Percentiles rank a stretch among this genome's conserved stretches.
These are phyloP conservation scores for Psilocybe subaeruginosa DNA, from an alignment of 768 basidiomycete genomes.

Conservation along the genomic window DNA sequence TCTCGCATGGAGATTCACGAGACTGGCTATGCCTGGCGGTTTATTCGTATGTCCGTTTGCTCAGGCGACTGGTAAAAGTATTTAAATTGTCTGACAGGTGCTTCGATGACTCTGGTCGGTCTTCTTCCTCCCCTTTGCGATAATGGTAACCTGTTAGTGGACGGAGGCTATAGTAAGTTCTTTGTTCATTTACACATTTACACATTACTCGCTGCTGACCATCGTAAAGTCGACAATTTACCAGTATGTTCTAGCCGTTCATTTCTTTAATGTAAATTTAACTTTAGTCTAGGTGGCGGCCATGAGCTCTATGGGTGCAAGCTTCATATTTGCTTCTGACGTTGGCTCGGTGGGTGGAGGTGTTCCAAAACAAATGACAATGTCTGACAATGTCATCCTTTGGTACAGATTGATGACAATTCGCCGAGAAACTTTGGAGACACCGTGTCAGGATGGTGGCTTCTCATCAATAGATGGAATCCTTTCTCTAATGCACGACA, in stretches of 20 bases:
- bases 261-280: not conserved
- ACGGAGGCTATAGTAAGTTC: slow-evolving; percentile 82
- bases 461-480: slow-evolving; percentile 91
- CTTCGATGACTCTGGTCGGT: slow-evolving; percentile 97
- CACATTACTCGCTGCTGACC: not conserved
- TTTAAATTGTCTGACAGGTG: slow-evolving; percentile 52
- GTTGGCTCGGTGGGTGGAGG: slow-evolving; percentile 75
- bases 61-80: not conserved
- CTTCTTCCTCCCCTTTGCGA: slow-evolving; percentile 94
- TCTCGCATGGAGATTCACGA: slow-evolving; percentile 98
- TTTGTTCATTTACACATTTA: no score
- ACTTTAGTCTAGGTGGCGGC: slow-evolving; percentile 69
- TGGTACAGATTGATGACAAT: slow-evolving; percentile 83
- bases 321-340: slow-evolving; percentile 89
- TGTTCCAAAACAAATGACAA: not conserved
- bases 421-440: slow-evolving; percentile 95
- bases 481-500: slow-evolving; percentile 80
- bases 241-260: slow-evolving; percentile 53
- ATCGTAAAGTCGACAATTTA: slow-evolving; percentile 76
- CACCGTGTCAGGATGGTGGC: slow-evolving; percentile 95
- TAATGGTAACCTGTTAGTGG: slow-evolving; percentile 90
- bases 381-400: not conserved
- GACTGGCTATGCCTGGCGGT: slow-evolving; percentile 98
- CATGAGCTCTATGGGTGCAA: slow-evolving; percentile 92
- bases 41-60: slow-evolving; percentile 60